Evolutionary conservation across 2,329 filamentous ascomycete genomes (phyloP), one percentile per base, ranked within the genome.

Genomic region (Colletotrichum tropicale): DNA sequence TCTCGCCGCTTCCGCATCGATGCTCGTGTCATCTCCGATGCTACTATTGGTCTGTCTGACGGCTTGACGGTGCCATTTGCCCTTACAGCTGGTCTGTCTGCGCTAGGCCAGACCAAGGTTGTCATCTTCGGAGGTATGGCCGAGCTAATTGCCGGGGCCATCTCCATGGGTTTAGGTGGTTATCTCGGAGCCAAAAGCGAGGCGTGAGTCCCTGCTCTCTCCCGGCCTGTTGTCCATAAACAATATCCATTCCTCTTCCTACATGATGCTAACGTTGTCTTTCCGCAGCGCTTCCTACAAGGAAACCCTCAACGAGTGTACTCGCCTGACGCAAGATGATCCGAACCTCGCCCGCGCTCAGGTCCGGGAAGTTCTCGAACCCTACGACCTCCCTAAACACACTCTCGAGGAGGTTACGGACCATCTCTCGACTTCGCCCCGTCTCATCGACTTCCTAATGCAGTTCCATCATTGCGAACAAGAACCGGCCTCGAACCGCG

Each of bases 31-130:
- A 78, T 79, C 43, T 79, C 78, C 18, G 78, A 79, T 55, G 78
- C 78, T 30, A 76, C 77, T 75, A 93, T 96, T 78, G 94, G 94
- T 69, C 92, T 96, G 79, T 93, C 94, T 1, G 94, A 96, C 81
- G 94, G 94, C 18, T 88, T 96, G 79, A 96, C 94, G 0, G 94
- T 96, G 0, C 94, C 94, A 0, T 96, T 96, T 79, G 94, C 94
- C 18, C 87, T 96, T 48, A 95, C 93, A 0, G 94, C 94, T 0
- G 94, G 94, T 16, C 87, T 96, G 3, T 93, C 91, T 3, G 89
- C 89, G 66, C 86, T 94, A 61, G 92, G 92, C n/a, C 88, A 91
- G 81, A 92, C 91, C 36, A 89, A 88, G 65, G 89, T 93, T 6
- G 92, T 94, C 78, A 91, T 96, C 74, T 91, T 94, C 77, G 94